A percentile compares a stretch with the other conserved stretches of the same genome.
phyloP scores from a whole-genome alignment of 2,329 filamentous ascomycete genomes.

The Knoxdaviesia proteae region DNA sequence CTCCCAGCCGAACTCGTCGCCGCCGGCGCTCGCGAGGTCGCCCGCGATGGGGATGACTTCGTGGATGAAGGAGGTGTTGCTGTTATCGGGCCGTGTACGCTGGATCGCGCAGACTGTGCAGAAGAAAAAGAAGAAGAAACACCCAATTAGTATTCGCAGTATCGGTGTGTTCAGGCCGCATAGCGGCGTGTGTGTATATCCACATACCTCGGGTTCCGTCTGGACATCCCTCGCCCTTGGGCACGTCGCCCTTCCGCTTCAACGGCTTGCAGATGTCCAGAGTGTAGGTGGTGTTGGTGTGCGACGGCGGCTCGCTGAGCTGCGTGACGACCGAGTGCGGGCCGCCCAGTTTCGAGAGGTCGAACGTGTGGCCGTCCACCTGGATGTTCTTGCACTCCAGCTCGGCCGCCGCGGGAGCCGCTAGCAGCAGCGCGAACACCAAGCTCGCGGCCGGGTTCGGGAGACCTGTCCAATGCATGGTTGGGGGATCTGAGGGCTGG shows the following conservation, averaged over 20 bases:
- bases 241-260: slow-evolving; percentile 34
- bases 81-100: slow-evolving; percentile 27
- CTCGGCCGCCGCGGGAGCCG: slow-evolving; percentile 20
- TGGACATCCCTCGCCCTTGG: slow-evolving; percentile 41
- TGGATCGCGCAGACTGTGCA: slow-evolving; percentile 53
- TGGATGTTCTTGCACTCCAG: slow-evolving; percentile 42
- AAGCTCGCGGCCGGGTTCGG: background rate
- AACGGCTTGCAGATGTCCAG: slow-evolving; percentile 55
- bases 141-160: slow-evolving; percentile 4
- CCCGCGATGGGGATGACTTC: slow-evolving; percentile 57
- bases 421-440: slow-evolving; percentile 15
- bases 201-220: slow-evolving; percentile 43
- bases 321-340: slow-evolving; percentile 47
- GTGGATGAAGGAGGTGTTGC: slow-evolving; percentile 25
- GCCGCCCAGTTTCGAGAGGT: slow-evolving; percentile 42
- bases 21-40: slow-evolving; percentile 37
- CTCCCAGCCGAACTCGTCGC: slow-evolving; percentile 40
- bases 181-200: background rate
- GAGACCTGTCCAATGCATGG: slow-evolving; percentile 1
- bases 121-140: background rate
- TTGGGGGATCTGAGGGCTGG: background rate
- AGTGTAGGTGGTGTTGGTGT: slow-evolving; percentile 61
- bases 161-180: background rate
- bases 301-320: slow-evolving; percentile 27
- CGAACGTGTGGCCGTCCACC: slow-evolving; percentile 37